These are phyloP conservation scores for Chlorella sp. DNA, from an alignment of 139 green algal genomes.

Conservation along the genomic window DNA sequence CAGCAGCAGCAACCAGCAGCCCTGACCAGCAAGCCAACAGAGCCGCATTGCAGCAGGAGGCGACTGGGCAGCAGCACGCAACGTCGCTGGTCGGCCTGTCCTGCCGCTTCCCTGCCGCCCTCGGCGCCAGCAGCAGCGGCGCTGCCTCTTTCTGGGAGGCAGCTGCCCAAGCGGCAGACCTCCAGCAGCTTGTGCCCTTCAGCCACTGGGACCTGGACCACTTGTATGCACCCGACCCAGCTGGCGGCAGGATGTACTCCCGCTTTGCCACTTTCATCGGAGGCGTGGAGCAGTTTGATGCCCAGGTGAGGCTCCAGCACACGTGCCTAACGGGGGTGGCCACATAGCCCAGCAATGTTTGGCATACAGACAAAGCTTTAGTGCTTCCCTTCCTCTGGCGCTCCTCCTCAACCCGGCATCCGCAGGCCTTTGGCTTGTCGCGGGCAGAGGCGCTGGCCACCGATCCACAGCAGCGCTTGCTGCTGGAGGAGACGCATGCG, in stretches of 20 bases:
- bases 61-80: neutral
- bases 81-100: neutral
- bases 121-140: too few relatives aligned
- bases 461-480: constrained; percentile 82
- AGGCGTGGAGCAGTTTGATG: neutral
- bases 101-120: neutral
- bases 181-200: neutral
- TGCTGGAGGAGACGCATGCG: constrained; percentile 41
- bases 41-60: neutral
- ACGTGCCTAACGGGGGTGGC: neutral
- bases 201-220: neutral
- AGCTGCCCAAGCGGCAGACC: neutral
- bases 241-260: neutral
- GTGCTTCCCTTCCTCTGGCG: too few relatives aligned
- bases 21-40: neutral
- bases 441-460: constrained; percentile 54
- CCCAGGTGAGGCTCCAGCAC: neutral
- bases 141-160: neutral
- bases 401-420: neutral
- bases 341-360: too few relatives aligned
- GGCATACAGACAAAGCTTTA: too few relatives aligned
- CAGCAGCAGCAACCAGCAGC: too few relatives aligned
- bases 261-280: neutral
- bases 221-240: neutral
- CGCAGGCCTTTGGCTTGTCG: constrained; percentile 60